Percentiles rank a stretch among this genome's conserved stretches.
Conservation (phyloP, 2,329 filamentous ascomycete species). For the Cadophora sp. region DNA sequence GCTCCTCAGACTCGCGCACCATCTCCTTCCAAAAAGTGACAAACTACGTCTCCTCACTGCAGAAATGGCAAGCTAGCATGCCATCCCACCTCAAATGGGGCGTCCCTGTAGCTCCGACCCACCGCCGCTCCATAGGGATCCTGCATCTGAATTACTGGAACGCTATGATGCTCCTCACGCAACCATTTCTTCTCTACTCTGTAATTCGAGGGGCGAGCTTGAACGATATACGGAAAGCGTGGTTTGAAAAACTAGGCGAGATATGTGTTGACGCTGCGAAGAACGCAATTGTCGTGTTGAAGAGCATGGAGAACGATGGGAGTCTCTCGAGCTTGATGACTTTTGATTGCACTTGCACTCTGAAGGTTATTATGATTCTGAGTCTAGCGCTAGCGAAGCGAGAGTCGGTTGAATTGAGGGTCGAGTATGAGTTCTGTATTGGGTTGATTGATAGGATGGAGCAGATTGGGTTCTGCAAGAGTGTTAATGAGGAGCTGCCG, state of each 20-base stretch:
- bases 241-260: slow-evolving; percentile 34
- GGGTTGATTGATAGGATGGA: slow-evolving; percentile 32
- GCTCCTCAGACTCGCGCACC: slow-evolving; percentile 27
- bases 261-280: slow-evolving; percentile 34
- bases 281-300: slow-evolving; percentile 29
- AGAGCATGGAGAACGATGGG: slow-evolving; percentile 29
- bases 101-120: slow-evolving; percentile 31
- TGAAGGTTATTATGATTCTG: slow-evolving; percentile 33
- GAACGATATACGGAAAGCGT: slow-evolving; percentile 25
- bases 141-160: slow-evolving; percentile 37
- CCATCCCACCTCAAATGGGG: slow-evolving; percentile 36
- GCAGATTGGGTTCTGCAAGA: slow-evolving; percentile 33
- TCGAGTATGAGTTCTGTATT: slow-evolving; percentile 26
- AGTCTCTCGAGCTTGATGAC: slow-evolving; percentile 31
- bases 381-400: slow-evolving; percentile 29
- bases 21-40: slow-evolving; percentile 31
- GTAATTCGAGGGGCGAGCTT: slow-evolving; percentile 26
- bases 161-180: slow-evolving; percentile 33
- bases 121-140: slow-evolving; percentile 32
- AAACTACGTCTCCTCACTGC: slow-evolving; percentile 25
- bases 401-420: slow-evolving; percentile 23
- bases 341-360: slow-evolving; percentile 28
- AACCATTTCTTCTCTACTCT: slow-evolving; percentile 34
- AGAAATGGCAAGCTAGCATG: slow-evolving; percentile 31
- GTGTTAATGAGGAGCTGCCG: slow-evolving; percentile 30